Conservation (phyloP, 2,329 filamentous ascomycete species). For the Fusarium humuli region DNA sequence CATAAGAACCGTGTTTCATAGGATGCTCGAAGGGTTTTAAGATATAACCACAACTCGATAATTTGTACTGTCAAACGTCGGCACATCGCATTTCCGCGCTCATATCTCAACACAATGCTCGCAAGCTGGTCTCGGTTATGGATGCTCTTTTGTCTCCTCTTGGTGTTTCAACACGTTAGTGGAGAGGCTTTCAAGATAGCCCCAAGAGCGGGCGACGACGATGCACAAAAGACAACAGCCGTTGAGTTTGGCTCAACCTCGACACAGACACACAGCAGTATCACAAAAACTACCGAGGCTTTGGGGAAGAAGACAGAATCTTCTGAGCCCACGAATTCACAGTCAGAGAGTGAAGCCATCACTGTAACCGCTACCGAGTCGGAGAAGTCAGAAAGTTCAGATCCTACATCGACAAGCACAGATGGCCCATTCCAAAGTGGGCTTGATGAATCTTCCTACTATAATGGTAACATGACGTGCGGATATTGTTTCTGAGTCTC, state of each 20-base stretch:
- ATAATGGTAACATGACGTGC: constrained; percentile 50
- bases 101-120: constrained; percentile 48
- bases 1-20: constrained; percentile 21
- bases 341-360: constrained; percentile 21
- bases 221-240: constrained; percentile 23
- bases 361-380: constrained; percentile 29
- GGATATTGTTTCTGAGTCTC: neutral
- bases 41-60: neutral
- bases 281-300: constrained; percentile 26
- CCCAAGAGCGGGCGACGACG: constrained; percentile 51
- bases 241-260: constrained; percentile 20
- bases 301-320: constrained; percentile 29
- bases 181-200: constrained; percentile 50
- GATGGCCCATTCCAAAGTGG: constrained; percentile 30
- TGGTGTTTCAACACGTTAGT: constrained; percentile 54
- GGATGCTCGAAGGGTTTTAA: constrained; percentile 32
- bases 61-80: neutral
- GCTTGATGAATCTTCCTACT: constrained; percentile 48
- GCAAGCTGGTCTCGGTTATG: constrained; percentile 50
- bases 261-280: constrained; percentile 20
- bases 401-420: constrained; percentile 38
- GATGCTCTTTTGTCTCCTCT: constrained; percentile 55
- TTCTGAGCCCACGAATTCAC: constrained; percentile 4
- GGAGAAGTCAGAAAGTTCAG: constrained; percentile 21
- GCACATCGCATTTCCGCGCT: neutral